These are phyloP conservation scores for Boletus pseudo-olivaceus DNA, from an alignment of 768 basidiomycete genomes.

Conservation along the genomic window DNA sequence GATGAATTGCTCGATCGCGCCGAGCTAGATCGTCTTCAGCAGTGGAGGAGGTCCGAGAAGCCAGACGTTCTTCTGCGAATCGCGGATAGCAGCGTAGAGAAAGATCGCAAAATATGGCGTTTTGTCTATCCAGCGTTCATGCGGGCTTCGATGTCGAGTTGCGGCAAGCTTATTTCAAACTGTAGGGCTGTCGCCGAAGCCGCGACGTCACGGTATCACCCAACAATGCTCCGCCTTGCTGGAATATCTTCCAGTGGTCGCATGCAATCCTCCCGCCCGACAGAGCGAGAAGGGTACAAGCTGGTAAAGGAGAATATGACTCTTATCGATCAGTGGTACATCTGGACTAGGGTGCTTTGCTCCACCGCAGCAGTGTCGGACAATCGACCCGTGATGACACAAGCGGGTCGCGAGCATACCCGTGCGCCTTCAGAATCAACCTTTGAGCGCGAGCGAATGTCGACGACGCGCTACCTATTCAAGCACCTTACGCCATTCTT, in stretches of 20 bases:
- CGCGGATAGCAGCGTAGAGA: constrained; percentile 64
- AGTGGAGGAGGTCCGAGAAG: constrained; percentile 59
- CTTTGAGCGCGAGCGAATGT: constrained; percentile 77
- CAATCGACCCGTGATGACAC: constrained; percentile 49
- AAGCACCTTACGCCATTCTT: constrained; percentile 83
- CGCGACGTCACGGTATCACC: constrained; percentile 67
- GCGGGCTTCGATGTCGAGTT: constrained; percentile 49
- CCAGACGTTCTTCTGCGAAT: constrained; percentile 61
- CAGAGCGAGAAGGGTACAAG: constrained; percentile 52
- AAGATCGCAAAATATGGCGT: constrained; percentile 72
- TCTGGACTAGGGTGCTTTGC: constrained; percentile 83
- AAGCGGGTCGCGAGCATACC: constrained; percentile 60
- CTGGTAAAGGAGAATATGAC: constrained; percentile 53
- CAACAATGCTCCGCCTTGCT: constrained; percentile 67
- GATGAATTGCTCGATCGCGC: constrained; percentile 63
- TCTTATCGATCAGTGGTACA: constrained; percentile 73
- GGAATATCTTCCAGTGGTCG: constrained; percentile 58
- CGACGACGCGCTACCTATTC: constrained; percentile 80
- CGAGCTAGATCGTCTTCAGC: constrained; percentile 58
- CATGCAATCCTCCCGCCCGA: constrained; percentile 37
- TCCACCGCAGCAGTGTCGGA: constrained; percentile 73
- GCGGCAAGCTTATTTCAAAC: constrained; percentile 40
- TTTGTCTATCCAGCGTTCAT: constrained; percentile 67
- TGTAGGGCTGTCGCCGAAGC: constrained; percentile 68
- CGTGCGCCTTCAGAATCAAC: constrained; percentile 69